A percentile compares a stretch with the other conserved stretches of the same genome.
Conservation (phyloP, 352 stramenopile genomes). For the Thraustochytrium sp. region DNA sequence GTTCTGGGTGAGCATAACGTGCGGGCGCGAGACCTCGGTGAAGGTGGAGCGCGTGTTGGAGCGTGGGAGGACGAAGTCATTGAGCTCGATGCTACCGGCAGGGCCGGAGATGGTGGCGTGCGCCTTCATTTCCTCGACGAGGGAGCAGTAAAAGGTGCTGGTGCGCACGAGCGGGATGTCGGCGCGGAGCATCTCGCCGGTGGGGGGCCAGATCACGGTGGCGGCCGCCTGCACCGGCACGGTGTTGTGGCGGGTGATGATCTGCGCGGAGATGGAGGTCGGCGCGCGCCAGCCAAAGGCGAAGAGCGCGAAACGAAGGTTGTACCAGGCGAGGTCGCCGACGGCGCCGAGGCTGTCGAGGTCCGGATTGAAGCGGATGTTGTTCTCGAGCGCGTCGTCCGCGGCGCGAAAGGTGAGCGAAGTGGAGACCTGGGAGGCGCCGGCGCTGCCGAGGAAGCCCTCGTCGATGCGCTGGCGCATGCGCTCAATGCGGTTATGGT, state of each 20-base stretch:
- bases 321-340: constrained; percentile 61
- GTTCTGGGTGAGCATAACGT: not conserved
- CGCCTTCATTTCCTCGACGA: constrained; percentile 52
- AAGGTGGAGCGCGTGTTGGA: not conserved
- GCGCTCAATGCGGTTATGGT: constrained; percentile 54
- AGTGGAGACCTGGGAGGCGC: not conserved
- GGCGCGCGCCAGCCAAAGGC: constrained; percentile 53
- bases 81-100: not conserved
- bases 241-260: constrained; percentile 48
- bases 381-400: constrained; percentile 52
- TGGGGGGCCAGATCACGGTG: constrained; percentile 48
- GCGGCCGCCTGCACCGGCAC: constrained; percentile 55
- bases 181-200: not conserved
- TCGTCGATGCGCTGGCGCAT: constrained; percentile 52
- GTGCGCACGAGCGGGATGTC: not conserved
- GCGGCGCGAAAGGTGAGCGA: constrained; percentile 6
- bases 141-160: constrained; percentile 55
- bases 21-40: not conserved
- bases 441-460: constrained; percentile 41
- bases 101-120: constrained; percentile 30
- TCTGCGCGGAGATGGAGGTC: constrained; percentile 42
- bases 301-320: constrained; percentile 54
- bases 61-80: constrained; percentile 49
- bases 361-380: constrained; percentile 54
- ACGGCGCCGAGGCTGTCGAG: constrained; percentile 57